Conservation (phyloP, 164 flowering plant genomes). For the Aristolochia fimbriata region DNA sequence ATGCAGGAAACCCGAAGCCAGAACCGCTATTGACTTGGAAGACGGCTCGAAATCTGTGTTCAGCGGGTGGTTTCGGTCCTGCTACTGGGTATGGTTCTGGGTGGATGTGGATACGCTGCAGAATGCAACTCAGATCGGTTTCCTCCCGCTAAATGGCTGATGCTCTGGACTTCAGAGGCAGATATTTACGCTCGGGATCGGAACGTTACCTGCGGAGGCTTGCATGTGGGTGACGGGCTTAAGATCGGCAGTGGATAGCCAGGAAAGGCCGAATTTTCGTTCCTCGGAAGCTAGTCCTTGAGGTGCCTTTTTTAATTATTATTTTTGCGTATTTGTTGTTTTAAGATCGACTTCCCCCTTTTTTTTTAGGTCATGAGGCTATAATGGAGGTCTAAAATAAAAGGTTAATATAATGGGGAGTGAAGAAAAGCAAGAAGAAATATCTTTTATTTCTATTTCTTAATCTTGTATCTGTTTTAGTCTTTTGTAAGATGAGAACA, state of each 20-base stretch:
- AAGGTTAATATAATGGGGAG: no score
- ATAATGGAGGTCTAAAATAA: no score
- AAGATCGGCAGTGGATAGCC: slow-evolving; percentile 21
- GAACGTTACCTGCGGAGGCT: background rate
- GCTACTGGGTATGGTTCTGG: slow-evolving; percentile 8
- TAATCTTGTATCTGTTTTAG: no score
- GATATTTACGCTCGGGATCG: no score
- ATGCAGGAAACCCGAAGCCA: slow-evolving; percentile 4
- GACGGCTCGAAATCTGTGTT: background rate
- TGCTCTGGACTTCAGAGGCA: background rate
- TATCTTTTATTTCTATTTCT: no score
- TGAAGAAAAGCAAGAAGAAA: no score
- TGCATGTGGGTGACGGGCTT: background rate
- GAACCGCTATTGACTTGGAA: background rate
- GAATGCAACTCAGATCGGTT: no score
- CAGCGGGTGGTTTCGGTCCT: slow-evolving; percentile 5
- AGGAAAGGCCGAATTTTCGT: slow-evolving; percentile 1
- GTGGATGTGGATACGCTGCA: slow-evolving; percentile 3
- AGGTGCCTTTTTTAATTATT: slow-evolving; percentile 9
- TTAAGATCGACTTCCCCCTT: no score
- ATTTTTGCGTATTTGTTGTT: slow-evolving; percentile 10
- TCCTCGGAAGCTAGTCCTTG: slow-evolving; percentile 5
- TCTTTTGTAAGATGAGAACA: no score
- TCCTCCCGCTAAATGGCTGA: background rate
- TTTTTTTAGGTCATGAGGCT: no score